Percentiles rank a stretch among this genome's conserved stretches.
Evolutionary conservation across 192 early-diverging fungal species (phyloP).

Genomic region (Funneliformis geosporum): DNA sequence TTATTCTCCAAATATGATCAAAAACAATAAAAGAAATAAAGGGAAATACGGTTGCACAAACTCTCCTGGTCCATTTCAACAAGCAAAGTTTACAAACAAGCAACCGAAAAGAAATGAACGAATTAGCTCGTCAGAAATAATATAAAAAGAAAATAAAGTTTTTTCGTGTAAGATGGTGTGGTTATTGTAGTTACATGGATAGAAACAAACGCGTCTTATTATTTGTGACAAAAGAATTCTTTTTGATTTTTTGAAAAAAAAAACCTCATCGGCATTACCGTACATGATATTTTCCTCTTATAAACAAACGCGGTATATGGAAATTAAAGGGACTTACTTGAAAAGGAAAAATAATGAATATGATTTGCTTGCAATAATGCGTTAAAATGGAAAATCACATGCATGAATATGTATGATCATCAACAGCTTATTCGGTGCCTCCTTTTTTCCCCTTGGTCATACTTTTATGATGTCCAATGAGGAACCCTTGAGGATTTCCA

Average conservation of each 20-base stretch:
- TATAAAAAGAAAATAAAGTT: not conserved
- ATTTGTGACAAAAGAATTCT: not conserved
- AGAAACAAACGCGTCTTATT: not conserved
- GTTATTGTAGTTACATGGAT: not conserved
- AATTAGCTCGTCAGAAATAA: not conserved
- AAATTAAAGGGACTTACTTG: not conserved
- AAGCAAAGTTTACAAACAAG: not conserved
- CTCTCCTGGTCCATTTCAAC: too few species aligned
- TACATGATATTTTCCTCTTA: not conserved
- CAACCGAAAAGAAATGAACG: not conserved
- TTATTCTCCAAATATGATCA: not conserved
- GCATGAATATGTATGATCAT: not conserved
- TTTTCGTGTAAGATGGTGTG: not conserved
- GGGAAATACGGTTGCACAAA: not conserved
- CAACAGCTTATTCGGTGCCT: not conserved
- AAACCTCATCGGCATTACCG: not conserved
- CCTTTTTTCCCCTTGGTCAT: not conserved
- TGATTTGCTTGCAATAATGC: not conserved
- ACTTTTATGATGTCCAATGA: not conserved
- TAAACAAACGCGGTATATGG: not conserved
- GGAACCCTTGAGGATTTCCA: not conserved
- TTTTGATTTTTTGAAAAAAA: too few species aligned
- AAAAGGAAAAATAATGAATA: not conserved
- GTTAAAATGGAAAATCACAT: not conserved
- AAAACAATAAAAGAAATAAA: not conserved